Evolutionary conservation across 768 basidiomycete species (phyloP).

Genomic region (Kwoniella heveanensis): DNA sequence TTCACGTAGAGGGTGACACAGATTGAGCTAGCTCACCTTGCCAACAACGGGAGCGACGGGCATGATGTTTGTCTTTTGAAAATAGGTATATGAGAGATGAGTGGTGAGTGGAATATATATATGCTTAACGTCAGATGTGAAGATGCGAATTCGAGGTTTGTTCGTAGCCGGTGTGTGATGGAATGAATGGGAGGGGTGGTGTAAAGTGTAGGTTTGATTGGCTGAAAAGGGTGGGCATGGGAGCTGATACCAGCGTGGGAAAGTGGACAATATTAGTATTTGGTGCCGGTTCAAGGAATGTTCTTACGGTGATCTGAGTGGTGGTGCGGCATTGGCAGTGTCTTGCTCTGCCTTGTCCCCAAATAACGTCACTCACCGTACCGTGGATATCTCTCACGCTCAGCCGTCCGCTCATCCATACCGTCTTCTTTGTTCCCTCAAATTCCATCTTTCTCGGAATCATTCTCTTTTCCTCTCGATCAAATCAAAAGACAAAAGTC

Average conservation of each 20-base stretch:
- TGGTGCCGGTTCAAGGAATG: neutral
- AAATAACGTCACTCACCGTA: slow-evolving; percentile 1
- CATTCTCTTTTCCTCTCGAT: neutral
- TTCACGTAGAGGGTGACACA: neutral
- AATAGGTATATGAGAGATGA: neutral
- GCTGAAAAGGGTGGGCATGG: neutral
- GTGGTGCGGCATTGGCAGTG: neutral
- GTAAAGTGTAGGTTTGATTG: slow-evolving; percentile 26
- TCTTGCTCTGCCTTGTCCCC: neutral
- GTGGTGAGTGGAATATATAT: slow-evolving; percentile 6
- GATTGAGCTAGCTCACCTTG: slow-evolving; percentile 19
- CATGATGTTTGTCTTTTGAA: slow-evolving; percentile 14
- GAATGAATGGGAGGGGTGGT: slow-evolving; percentile 6
- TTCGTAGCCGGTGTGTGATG: too few species aligned
- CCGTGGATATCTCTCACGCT: neutral
- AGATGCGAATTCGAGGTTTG: neutral
- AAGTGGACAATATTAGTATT: slow-evolving; percentile 1
- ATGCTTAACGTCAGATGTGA: slow-evolving; percentile 2
- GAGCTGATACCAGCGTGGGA: slow-evolving; percentile 15
- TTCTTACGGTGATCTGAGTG: neutral
- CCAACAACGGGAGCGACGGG: slow-evolving; percentile 31
- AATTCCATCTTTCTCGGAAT: neutral
- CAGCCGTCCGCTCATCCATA: neutral
- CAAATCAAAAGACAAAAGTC: neutral
- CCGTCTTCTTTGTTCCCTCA: neutral